Base-by-base conservation (phyloP, 2,329 filamentous ascomycete genomes). In the Bipolaris sorokiniana region DNA sequence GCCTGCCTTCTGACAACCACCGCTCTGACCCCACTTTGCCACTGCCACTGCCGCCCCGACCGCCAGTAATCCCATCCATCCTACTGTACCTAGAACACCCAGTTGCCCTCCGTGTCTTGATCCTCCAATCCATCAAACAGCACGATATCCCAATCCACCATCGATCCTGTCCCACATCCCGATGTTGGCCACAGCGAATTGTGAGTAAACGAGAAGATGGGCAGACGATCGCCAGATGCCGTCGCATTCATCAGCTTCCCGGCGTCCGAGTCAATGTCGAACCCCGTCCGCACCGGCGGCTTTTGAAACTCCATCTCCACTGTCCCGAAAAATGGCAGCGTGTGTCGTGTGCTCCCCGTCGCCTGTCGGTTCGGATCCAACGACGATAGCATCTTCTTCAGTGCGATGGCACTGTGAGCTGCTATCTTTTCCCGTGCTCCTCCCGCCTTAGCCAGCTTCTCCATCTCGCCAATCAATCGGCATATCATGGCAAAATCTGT, bases 401-500 rank as follows among this genome's bases (percentile, higher is more conserved):
- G 67, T 40, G 75, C 68, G 0, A 68, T 48, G 0, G 70, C 72
- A 51, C 69, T 75, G 33, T 69, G 67, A 13, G 57, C 66, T 7
- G 73, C 73, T 41, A 74, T 72, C 58, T 68, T 71, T 59, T 75
- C 72, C n/a, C 73, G 68, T 15, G 68, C 22, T 23, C 68, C 26
- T 23, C 68, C 73, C 4, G 66, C 57, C 18, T 68, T 69, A 33
- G 63, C 69, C 1, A 76, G 59, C 50, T 74, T 74, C 42, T 76
- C 73, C 72, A 75, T 69, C 46, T 76, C 73, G 23, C 62, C 61
- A 22, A 76, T 72, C 15, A 76, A 63, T 0, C 72, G 68, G 42
- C 72, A 75, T 2, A 76, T 56, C 69, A 76, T 75, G 16, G 68
- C 70, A 48, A 76, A 76, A 61, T 76, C 73, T 20, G 67, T 71